Conservation (phyloP, 2,329 filamentous ascomycete genomes). For the Claviceps arundinis region DNA sequence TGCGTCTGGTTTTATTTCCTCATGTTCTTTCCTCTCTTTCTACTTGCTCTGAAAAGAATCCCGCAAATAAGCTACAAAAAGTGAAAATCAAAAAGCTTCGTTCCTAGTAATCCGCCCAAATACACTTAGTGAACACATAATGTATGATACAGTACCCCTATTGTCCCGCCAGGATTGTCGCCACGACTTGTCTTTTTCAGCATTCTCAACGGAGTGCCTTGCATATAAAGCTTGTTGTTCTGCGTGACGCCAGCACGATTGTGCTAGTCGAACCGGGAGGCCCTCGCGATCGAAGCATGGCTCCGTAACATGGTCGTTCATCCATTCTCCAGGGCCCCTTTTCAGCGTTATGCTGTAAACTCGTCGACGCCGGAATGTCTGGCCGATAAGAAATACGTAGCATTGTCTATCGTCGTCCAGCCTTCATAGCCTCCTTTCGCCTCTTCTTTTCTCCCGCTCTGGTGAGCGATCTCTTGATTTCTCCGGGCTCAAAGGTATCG, state of each 20-base stretch:
- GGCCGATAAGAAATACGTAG: no score
- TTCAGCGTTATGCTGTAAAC: no score
- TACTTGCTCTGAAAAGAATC: background rate
- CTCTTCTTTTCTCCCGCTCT: slow-evolving; percentile 46
- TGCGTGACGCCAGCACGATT: no score
- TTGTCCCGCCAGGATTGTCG: no score
- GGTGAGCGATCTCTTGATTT: slow-evolving; percentile 59
- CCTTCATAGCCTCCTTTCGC: slow-evolving; percentile 44
- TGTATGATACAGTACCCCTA: background rate
- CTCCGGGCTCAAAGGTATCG: slow-evolving; percentile 68
- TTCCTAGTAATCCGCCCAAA: background rate
- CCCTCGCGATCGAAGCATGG: no score
- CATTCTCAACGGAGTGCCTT: no score
- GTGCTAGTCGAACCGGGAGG: no score
- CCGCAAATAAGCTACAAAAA: background rate
- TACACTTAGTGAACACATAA: background rate
- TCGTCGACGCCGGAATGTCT: no score
- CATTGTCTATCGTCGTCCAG: slow-evolving; percentile 21
- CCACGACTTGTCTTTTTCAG: no score
- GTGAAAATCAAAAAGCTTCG: background rate
- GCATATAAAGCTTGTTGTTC: no score
- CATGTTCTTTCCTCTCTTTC: background rate
- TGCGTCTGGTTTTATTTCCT: background rate
- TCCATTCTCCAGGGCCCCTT: no score
- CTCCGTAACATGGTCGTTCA: no score